phyloP scores from a whole-genome alignment of 2,329 filamentous ascomycete genomes.

The Cercospora berteroae region DNA sequence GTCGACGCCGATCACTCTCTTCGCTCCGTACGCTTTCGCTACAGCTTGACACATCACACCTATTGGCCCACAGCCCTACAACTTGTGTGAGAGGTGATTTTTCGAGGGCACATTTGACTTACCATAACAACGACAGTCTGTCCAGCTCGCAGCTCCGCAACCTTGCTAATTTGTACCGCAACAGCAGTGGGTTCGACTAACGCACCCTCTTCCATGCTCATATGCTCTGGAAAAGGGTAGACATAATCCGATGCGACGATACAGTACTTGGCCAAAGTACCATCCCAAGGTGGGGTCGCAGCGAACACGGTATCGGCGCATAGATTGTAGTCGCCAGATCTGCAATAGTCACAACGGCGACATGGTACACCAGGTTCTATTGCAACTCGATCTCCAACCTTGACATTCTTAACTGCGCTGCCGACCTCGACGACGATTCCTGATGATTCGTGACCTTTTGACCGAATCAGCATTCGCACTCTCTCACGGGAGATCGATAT shows the following conservation, averaged over 20 bases:
- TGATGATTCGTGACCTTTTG: slow-evolving; percentile 14
- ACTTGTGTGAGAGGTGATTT: background rate
- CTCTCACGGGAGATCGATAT: slow-evolving; percentile 41
- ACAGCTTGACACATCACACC: slow-evolving; percentile 84
- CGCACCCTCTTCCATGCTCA: slow-evolving; percentile 53
- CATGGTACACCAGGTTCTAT: slow-evolving; percentile 53
- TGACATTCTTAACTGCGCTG: slow-evolving; percentile 43
- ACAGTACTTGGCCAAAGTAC: slow-evolving; percentile 53
- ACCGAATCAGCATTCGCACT: slow-evolving; percentile 37
- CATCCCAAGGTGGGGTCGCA: slow-evolving; percentile 49
- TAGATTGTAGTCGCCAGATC: slow-evolving; percentile 84
- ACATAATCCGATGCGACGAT: slow-evolving; percentile 49
- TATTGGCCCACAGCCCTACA: slow-evolving; percentile 53
- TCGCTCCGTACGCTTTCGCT: slow-evolving; percentile 75
- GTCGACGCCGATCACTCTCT: slow-evolving; percentile 77
- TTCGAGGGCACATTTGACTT: background rate
- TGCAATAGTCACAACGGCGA: slow-evolving; percentile 46
- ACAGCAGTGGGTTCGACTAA: slow-evolving; percentile 55
- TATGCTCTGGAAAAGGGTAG: slow-evolving; percentile 47
- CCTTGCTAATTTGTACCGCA: slow-evolving; percentile 47
- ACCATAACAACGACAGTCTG: slow-evolving; percentile 46
- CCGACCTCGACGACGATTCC: slow-evolving; percentile 46
- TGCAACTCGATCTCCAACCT: slow-evolving; percentile 48
- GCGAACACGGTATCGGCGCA: slow-evolving; percentile 58
- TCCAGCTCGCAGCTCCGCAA: slow-evolving; percentile 42